A percentile compares a stretch with the other conserved stretches of the same genome.
These are phyloP conservation scores for Dryadomyces quercus-mongolicae DNA, from an alignment of 2,329 filamentous ascomycete species.

Conservation along the genomic window DNA sequence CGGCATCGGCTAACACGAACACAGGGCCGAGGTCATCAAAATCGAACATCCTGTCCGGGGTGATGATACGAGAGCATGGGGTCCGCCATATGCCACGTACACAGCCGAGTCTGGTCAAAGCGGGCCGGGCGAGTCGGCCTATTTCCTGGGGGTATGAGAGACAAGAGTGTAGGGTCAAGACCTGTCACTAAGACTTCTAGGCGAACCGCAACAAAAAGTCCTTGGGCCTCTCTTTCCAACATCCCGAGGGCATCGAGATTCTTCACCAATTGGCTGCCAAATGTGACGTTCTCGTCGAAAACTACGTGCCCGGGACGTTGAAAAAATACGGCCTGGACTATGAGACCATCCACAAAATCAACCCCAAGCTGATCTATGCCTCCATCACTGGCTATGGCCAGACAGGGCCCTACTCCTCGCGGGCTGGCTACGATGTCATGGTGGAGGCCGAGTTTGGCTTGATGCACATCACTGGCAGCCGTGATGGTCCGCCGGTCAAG, in stretches of 20 bases:
- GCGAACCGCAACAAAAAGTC: constrained; percentile 98
- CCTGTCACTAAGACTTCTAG: too few species aligned
- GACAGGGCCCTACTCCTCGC: constrained; percentile 74
- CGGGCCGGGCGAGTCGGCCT: constrained; percentile 84
- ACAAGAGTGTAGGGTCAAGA: too few species aligned
- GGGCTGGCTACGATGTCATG: constrained; percentile 98
- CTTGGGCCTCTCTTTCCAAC: constrained; percentile 79
- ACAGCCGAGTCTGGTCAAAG: constrained; percentile 41
- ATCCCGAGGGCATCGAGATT: constrained; percentile 71
- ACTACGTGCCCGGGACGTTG: constrained; percentile 82
- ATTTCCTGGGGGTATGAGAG: constrained; percentile 68
- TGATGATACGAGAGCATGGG: constrained; percentile 94
- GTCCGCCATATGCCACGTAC: constrained; percentile 83
- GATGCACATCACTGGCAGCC: constrained; percentile 92
- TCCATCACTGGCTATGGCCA: constrained; percentile 97
- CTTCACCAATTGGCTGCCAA: constrained; percentile 73
- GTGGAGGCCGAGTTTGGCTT: constrained; percentile 95
- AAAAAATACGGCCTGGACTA: constrained; percentile 91
- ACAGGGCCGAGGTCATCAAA: constrained; percentile 90
- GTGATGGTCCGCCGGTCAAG: constrained; percentile 87
- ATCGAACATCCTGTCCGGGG: constrained; percentile 85
- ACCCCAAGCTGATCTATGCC: constrained; percentile 80
- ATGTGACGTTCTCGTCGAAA: constrained; percentile 91
- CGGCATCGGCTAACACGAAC: neutral
- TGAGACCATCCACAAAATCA: constrained; percentile 64